Evolutionary conservation across 2,329 filamentous ascomycete genomes (phyloP), one percentile per base, ranked within the genome.

Genomic region (Cyphellophora europaea): DNA sequence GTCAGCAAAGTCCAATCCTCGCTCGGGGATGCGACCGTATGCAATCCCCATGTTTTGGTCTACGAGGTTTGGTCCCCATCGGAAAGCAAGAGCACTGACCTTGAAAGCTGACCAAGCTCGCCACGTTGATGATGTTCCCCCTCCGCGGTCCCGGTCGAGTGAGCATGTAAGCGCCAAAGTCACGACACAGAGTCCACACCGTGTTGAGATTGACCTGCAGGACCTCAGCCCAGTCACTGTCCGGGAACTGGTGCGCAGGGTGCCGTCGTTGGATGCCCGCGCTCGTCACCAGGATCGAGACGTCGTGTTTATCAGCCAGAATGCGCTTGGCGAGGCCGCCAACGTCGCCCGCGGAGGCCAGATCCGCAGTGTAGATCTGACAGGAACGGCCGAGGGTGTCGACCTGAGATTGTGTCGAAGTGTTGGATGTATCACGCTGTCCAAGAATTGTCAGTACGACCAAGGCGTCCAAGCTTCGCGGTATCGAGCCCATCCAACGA

Each of bases 131-230:
- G 61, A 94, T 81, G 29, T 37, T 46, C 11, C 49, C 47, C 18
- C 45, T 21, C 3, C 42, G 15, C 2, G 60, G 52, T 0, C 62
- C 50, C 3, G 54, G 47, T 21, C 78, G 72, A 2, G 58, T 54
- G 17, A 91, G 75, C 75, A 91, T 86, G 63, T 88, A 81, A 11
- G 78, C 77, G 44, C 83, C 84, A 11, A 85, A 71, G 55, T 88
- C 83, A 41, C 85, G 77, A 60, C 76, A 74, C 36, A 93, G 69
- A 1, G 76, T 75, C 62, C 93, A 94, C 35, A 91, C 83, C 28
- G 81, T 71, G 52, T 73, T 82, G 30, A 93, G 74, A 62, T 95
- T 95, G 32, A 93, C 81, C 65, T 93, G 83, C 27, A 94, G 65
- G 18, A 94, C 82, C 51, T 81, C 74, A 52, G 81, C 72, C 72